phyloP scores from a whole-genome alignment of 768 basidiomycete species.

The Steccherinum ochraceum region DNA sequence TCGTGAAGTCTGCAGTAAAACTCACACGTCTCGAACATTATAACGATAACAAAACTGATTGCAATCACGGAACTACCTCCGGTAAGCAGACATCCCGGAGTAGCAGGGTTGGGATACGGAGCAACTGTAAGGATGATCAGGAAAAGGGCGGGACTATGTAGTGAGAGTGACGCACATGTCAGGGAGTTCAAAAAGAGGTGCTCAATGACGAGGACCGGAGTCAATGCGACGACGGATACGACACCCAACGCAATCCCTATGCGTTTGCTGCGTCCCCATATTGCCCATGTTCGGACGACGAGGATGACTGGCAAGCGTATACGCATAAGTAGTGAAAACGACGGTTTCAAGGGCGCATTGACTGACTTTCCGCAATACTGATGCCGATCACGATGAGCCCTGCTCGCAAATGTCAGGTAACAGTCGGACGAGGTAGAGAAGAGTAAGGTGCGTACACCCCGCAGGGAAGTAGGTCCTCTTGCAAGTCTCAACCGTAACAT shows the following conservation, averaged over 20 bases:
- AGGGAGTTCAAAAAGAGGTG: neutral
- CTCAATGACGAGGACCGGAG: neutral
- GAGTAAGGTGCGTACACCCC: neutral
- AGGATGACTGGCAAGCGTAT: neutral
- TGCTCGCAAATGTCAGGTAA: neutral
- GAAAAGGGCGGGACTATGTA: too few relatives aligned
- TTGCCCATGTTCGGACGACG: constrained; percentile 4
- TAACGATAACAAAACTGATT: constrained; percentile 1
- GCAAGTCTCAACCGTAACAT: neutral
- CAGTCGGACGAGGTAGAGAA: neutral
- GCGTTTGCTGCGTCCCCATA: neutral
- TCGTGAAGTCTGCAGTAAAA: too few relatives aligned
- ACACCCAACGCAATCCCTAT: neutral
- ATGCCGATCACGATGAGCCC: neutral
- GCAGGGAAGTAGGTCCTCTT: neutral
- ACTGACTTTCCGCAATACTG: neutral
- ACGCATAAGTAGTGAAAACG: neutral
- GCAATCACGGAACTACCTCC: constrained; percentile 1
- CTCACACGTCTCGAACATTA: neutral
- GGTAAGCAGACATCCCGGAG: constrained; percentile 1
- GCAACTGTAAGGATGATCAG: constrained; percentile 1
- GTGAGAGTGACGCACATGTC: neutral
- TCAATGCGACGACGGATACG: neutral
- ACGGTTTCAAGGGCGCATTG: neutral
- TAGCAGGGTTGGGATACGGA: neutral